Evolutionary conservation across 768 basidiomycete genomes (phyloP).

Genomic region (Termitomyces heimii): DNA sequence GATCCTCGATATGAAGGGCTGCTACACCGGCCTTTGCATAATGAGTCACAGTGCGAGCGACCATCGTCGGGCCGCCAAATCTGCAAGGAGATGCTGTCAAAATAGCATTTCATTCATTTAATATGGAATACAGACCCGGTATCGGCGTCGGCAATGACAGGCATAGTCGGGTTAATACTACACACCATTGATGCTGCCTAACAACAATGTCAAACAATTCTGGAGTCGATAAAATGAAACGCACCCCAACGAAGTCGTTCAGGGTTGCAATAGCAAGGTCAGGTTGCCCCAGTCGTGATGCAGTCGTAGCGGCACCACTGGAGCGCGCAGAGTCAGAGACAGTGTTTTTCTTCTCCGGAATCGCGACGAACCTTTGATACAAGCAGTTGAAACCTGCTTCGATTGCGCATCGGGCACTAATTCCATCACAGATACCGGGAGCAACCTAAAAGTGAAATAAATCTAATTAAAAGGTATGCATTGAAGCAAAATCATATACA

Average conservation of each 20-base stretch:
- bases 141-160: slow-evolving; percentile 78
- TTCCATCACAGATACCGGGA: slow-evolving; percentile 77
- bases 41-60: slow-evolving; percentile 70
- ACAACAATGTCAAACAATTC: background rate
- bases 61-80: slow-evolving; percentile 71
- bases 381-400: slow-evolving; percentile 76
- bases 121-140: slow-evolving; percentile 45
- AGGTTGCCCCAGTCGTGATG: slow-evolving; percentile 72
- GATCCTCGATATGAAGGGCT: slow-evolving; percentile 75
- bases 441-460: slow-evolving; percentile 41
- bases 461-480: background rate
- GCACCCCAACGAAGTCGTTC: slow-evolving; percentile 67
- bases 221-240: background rate
- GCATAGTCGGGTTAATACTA: slow-evolving; percentile 54
- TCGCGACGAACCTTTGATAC: slow-evolving; percentile 55
- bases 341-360: background rate
- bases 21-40: slow-evolving; percentile 68
- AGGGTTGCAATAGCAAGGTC: slow-evolving; percentile 74
- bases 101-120: background rate
- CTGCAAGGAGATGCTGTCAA: slow-evolving; percentile 11
- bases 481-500: slow-evolving; percentile 16
- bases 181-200: slow-evolving; percentile 68
- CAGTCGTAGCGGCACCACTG: slow-evolving; percentile 75
- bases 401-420: slow-evolving; percentile 72
- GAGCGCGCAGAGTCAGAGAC: background rate